Percentiles rank a stretch among this genome's conserved stretches.
phyloP scores from a whole-genome alignment of 31 red algal genomes.

The Asparagopsis taxiformis region DNA sequence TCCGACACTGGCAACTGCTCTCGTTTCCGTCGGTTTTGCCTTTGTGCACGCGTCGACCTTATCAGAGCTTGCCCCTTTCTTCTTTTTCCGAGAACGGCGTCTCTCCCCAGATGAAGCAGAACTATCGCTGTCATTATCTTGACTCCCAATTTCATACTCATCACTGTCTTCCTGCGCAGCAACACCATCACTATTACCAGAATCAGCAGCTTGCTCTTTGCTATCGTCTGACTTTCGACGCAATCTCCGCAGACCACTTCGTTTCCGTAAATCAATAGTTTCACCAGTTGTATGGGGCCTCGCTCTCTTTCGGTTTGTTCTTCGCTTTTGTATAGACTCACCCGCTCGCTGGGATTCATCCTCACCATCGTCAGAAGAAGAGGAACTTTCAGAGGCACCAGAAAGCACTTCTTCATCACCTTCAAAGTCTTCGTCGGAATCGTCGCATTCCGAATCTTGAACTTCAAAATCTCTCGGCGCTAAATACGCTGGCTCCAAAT shows the following conservation, averaged over 20 bases:
- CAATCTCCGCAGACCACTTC: neutral
- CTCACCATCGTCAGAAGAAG: conserved; percentile 32
- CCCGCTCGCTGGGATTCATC: conserved; percentile 22
- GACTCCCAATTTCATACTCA: conserved; percentile 43
- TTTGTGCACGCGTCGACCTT: neutral
- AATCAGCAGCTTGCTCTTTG: conserved; percentile 8
- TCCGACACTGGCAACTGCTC: neutral
- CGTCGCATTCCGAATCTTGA: conserved; percentile 61
- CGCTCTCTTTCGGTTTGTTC: neutral
- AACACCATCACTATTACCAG: neutral
- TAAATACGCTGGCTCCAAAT: conserved; percentile 27
- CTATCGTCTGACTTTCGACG: conserved; percentile 13
- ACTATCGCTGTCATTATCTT: conserved; percentile 39
- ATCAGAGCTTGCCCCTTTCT: neutral
- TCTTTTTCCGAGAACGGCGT: neutral
- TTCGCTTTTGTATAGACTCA: neutral
- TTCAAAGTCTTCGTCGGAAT: conserved; percentile 75
- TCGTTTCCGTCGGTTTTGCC: neutral
- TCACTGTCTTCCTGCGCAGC: conserved; percentile 14
- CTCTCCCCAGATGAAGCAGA: conserved; percentile 8
- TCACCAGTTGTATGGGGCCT: neutral
- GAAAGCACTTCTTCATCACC: conserved; percentile 19
- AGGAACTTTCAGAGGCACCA: conserved; percentile 26
- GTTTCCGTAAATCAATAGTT: neutral
- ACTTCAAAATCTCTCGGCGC: conserved; percentile 67